phyloP scores from a whole-genome alignment of 805 yeast species.

The Yamadazyma sp. region DNA sequence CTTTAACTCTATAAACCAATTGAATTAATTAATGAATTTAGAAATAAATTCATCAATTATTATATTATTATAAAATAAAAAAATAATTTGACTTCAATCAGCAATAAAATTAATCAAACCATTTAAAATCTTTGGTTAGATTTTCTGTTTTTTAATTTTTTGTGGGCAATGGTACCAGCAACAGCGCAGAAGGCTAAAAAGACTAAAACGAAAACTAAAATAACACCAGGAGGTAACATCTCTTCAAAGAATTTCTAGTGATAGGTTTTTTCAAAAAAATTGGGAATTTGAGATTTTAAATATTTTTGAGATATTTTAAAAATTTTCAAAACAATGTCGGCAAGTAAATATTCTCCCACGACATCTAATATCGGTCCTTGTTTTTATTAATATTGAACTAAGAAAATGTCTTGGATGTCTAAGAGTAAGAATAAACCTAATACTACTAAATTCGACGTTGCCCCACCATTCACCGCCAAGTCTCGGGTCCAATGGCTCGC shows the following conservation, averaged over 20 bases:
- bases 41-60: neutral
- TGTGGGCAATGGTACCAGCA: constrained; percentile 33
- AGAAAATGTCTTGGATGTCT: no score
- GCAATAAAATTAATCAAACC: neutral
- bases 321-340: constrained; percentile 7
- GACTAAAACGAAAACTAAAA: constrained; percentile 59
- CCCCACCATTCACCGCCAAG: no score
- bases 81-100: no score
- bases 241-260: constrained; percentile 11
- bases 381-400: no score
- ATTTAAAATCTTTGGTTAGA: constrained; percentile 39
- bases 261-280: no score
- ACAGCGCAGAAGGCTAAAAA: constrained; percentile 45
- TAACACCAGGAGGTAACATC: constrained; percentile 75
- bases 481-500: no score
- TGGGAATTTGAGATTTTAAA: constrained; percentile 5
- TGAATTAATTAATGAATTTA: neutral
- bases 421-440: no score
- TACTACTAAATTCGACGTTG: no score
- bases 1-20: no score
- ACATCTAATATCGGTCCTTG: no score
- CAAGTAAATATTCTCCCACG: no score
- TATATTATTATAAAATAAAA: no score
- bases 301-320: constrained; percentile 1
- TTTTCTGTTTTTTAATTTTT: constrained; percentile 42